Evolutionary conservation across 2,329 filamentous ascomycete species (phyloP), one percentile per base, ranked within the genome.

Genomic region (Tolypocladium sp.): DNA sequence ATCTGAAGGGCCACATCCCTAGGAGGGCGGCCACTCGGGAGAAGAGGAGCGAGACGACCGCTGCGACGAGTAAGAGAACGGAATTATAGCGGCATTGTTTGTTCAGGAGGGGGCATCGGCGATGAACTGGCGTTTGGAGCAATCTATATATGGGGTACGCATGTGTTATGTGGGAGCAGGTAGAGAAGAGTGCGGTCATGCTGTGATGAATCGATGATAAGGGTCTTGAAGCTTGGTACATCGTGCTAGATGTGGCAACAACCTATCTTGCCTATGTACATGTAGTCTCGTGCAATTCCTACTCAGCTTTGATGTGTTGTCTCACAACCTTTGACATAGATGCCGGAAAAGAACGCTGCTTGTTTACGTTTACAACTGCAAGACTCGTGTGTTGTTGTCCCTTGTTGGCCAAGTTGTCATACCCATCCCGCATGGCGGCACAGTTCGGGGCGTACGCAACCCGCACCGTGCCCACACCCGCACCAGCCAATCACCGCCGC

Each of bases 1-100:
- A 96, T 64, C 74, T 97, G 61, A 74, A 74, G 27, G 68, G 69
- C 7, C 68, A 71, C 46, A 67, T 78, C 63, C 68, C 73, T 13
- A 70, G 69, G 62, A 59, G 62, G 58, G 53, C 59, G 35, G 56
- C 63, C 30, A 60, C 63, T 1, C 66, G 63, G 56, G 62, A 65
- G 13, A 70, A 68, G 61, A 66, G 66, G 56, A 69, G 65, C 41
- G 65, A 65, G 41, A 68, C 66, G 41, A 63, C 57, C 33, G 65
- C 58, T 55, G 63, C 62, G 12, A 60, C 63, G 38, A 71, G 69
- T 55, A 68, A 66, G 59, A 66, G 68, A 61, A 72, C 71, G 27
- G 73, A 75, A 55, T 64, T 75, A 59, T 65, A 59, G 46, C 46
- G 55, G 41, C 35, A 44, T 37, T 42, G 13, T 44, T 27, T 12